Evolutionary conservation across 176 grass and related monocot species (phyloP), one percentile per base, ranked within the genome.

Genomic region (Carex myosuroides): DNA sequence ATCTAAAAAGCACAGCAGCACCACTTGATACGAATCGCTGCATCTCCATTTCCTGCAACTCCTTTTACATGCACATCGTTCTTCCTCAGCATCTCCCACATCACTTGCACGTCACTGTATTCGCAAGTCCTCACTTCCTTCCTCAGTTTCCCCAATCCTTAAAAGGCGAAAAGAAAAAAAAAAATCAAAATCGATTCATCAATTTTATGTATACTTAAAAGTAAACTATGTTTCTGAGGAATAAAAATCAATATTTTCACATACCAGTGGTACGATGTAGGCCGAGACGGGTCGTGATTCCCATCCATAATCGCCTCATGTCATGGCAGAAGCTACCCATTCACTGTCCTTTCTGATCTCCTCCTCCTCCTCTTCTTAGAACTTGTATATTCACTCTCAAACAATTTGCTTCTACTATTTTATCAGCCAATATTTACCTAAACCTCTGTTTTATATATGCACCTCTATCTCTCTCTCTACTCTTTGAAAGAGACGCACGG

Each of bases 71-170:
- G 84, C 50, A 46, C 80, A 16, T 89, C 93, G 39, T 82, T 81
- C 55, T 90, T 69, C 64, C 87, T 75, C 35, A 97, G 90, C 92
- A 94, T 97, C 89, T 90, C 87, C 92, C 95, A 94, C 90, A 94
- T 94, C 85, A 97, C 59, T 48, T 91, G 92, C 79, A 97, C 90
- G 81, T 97, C 95, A 50, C 29, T 87, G 89, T 97, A 94, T 86
- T 92, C 95, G 72, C 95, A 94, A 50, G 95, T 94, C 81, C 87
- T 88, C 84, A 97, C 95, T 87, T 94, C 95, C 87, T 94, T 91
- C 89, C 62, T 86, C 89, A 97, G 87, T 41, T 94, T 91, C 81
- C 84, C 81, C 60, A 97, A 72, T 10, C 90, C 95, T 97, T 84
- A 55, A 64, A 70, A 16, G 3, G 44, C 70, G 44, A 13, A 76